Percentiles rank a stretch among this genome's conserved stretches.
Conservation (phyloP, 257 asterid species). For the Nicotiana obtusifolia region DNA sequence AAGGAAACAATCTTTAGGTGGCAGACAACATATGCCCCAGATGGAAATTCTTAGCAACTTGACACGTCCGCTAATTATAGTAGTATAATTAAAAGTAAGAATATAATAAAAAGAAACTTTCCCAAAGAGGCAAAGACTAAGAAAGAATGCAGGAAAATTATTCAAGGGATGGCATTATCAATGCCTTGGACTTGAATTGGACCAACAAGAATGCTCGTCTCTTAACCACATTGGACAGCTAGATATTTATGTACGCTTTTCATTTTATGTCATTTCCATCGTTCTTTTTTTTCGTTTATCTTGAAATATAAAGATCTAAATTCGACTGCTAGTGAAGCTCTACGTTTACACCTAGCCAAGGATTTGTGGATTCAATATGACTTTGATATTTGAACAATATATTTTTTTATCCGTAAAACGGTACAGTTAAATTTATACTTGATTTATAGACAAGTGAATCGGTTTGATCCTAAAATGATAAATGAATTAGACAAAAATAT, state of each 20-base stretch:
- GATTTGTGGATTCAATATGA: too few relatives aligned
- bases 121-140: constrained; percentile 40
- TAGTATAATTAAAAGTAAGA: constrained; percentile 8
- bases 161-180: constrained; percentile 26
- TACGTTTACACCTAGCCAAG: too few relatives aligned
- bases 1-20: constrained; percentile 17
- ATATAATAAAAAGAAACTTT: constrained; percentile 12
- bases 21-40: constrained; percentile 28
- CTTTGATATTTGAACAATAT: too few relatives aligned
- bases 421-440: too few relatives aligned
- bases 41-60: not conserved
- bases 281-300: too few relatives aligned
- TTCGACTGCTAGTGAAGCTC: too few relatives aligned
- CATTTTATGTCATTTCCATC: not conserved
- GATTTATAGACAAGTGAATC: too few relatives aligned
- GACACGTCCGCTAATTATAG: constrained; percentile 15
- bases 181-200: constrained; percentile 11
- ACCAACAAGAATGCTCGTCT: not conserved
- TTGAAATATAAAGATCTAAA: too few relatives aligned
- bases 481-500: too few relatives aligned
- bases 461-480: too few relatives aligned
- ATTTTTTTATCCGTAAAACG: too few relatives aligned
- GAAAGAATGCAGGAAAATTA: constrained; percentile 16
- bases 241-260: not conserved
- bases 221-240: constrained; percentile 23